These are phyloP conservation scores for Lagenidium sp. DNA, from an alignment of 352 stramenopile species.

Conservation along the genomic window DNA sequence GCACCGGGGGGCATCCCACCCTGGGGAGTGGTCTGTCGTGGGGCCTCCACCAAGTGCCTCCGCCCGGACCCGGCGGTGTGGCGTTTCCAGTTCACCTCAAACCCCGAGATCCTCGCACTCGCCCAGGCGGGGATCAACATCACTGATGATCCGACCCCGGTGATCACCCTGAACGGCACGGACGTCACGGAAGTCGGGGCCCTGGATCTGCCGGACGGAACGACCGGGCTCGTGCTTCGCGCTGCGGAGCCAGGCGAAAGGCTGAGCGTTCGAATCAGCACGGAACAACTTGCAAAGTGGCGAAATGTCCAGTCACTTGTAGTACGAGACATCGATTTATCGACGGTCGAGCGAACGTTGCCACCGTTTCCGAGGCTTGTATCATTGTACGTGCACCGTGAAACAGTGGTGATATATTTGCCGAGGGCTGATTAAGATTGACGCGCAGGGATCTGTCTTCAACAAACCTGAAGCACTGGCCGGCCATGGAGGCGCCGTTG, in stretches of 20 bases:
- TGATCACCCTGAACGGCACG: slow-evolving; percentile 11
- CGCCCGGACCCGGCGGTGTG: background rate
- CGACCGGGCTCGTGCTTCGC: slow-evolving; percentile 5
- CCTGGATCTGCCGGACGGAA: slow-evolving; percentile 3
- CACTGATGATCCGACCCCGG: background rate
- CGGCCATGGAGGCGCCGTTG: background rate
- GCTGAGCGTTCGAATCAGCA: background rate
- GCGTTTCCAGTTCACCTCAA: background rate
- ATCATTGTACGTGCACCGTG: slow-evolving; percentile 4
- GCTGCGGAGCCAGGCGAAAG: background rate
- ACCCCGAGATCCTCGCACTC: background rate
- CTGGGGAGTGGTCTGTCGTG: background rate
- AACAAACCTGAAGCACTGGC: slow-evolving; percentile 6
- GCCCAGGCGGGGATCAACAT: background rate
- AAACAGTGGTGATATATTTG: background rate
- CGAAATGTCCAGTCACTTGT: slow-evolving; percentile 5
- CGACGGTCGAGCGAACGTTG: background rate
- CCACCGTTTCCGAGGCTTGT: slow-evolving; percentile 6
- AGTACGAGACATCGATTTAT: slow-evolving; percentile 9
- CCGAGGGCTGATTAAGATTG: background rate
- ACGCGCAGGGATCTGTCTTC: slow-evolving; percentile 3
- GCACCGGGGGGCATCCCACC: background rate
- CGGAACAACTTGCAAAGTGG: slow-evolving; percentile 4
- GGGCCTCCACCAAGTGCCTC: background rate
- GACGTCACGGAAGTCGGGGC: slow-evolving; percentile 3